A percentile compares a stretch with the other conserved stretches of the same genome.
phyloP scores from a whole-genome alignment of 2,329 filamentous ascomycete species.

The Lasiodiplodia citricola region DNA sequence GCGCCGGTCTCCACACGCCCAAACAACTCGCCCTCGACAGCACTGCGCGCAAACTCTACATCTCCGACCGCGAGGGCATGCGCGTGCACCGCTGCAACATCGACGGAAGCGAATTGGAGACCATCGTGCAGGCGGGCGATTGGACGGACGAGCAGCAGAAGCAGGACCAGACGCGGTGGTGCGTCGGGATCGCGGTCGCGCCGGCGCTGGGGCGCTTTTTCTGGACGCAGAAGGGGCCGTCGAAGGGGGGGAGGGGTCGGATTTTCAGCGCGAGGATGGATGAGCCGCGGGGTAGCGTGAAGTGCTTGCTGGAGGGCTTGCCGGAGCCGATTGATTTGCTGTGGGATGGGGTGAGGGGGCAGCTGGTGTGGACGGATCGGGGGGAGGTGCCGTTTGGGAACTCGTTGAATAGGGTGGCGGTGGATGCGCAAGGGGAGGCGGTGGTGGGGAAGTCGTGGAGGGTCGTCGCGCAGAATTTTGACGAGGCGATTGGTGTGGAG shows the following conservation, averaged over 20 bases:
- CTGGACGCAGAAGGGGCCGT: constrained; percentile 65
- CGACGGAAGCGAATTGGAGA: constrained; percentile 43
- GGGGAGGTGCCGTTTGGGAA: constrained; percentile 64
- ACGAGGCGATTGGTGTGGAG: constrained; percentile 36
- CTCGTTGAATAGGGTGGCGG: constrained; percentile 52
- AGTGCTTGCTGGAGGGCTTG: constrained; percentile 49
- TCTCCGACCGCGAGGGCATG: constrained; percentile 51
- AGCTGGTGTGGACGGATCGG: constrained; percentile 66
- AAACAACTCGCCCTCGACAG: constrained; percentile 47
- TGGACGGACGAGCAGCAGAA: constrained; percentile 29
- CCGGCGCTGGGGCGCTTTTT: constrained; percentile 54
- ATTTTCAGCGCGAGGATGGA: constrained; percentile 59
- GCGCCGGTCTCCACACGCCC: constrained; percentile 58
- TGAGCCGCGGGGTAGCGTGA: constrained; percentile 41
- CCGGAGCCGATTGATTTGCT: constrained; percentile 62
- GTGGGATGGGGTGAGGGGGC: constrained; percentile 53
- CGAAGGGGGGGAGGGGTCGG: constrained; percentile 57
- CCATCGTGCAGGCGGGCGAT: constrained; percentile 47
- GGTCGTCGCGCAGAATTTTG: constrained; percentile 32
- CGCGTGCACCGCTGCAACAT: constrained; percentile 42
- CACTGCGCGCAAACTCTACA: constrained; percentile 43
- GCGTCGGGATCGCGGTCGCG: constrained; percentile 61
- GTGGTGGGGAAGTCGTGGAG: background rate
- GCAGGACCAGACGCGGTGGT: constrained; percentile 52
- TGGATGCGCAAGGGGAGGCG: background rate